Evolutionary conservation across 2,329 filamentous ascomycete genomes (phyloP).

Genomic region (Meredithiella fracta): DNA sequence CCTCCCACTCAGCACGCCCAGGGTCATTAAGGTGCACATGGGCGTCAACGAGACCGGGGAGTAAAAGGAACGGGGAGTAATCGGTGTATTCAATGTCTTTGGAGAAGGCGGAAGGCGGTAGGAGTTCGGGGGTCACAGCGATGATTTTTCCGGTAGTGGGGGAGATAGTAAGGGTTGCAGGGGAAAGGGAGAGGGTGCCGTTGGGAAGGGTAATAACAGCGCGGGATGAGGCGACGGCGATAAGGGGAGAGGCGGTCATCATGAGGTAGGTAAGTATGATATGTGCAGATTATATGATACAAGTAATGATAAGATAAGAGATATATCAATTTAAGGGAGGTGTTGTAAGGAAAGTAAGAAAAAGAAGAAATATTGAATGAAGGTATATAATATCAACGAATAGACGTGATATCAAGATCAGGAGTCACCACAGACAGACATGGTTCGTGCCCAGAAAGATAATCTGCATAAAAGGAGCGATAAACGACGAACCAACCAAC

Average conservation of each 20-base stretch:
- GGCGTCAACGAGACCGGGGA: constrained; percentile 87
- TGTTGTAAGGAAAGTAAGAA: background rate
- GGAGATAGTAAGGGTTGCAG: constrained; percentile 71
- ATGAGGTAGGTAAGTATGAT: background rate
- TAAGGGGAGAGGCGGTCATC: background rate
- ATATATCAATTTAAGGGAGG: background rate
- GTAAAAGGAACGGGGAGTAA: constrained; percentile 66
- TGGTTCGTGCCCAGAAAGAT: too few species aligned
- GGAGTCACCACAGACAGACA: background rate
- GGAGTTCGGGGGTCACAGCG: constrained; percentile 53
- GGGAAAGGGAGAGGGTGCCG: constrained; percentile 46
- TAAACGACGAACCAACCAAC: too few species aligned
- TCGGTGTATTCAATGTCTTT: constrained; percentile 57
- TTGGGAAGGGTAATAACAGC: constrained; percentile 60
- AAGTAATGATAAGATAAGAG: background rate
- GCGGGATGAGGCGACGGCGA: constrained; percentile 66
- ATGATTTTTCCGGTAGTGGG: constrained; percentile 68
- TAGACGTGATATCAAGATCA: too few species aligned
- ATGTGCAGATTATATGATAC: background rate
- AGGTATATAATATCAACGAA: too few species aligned
- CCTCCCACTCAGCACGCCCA: constrained; percentile 94
- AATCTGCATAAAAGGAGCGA: too few species aligned
- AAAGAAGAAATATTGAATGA: too few species aligned
- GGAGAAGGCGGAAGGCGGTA: constrained; percentile 64
- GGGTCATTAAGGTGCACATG: constrained; percentile 97